Base-by-base conservation (phyloP, 257 asterid species). In the Cynanchum wilfordii region DNA sequence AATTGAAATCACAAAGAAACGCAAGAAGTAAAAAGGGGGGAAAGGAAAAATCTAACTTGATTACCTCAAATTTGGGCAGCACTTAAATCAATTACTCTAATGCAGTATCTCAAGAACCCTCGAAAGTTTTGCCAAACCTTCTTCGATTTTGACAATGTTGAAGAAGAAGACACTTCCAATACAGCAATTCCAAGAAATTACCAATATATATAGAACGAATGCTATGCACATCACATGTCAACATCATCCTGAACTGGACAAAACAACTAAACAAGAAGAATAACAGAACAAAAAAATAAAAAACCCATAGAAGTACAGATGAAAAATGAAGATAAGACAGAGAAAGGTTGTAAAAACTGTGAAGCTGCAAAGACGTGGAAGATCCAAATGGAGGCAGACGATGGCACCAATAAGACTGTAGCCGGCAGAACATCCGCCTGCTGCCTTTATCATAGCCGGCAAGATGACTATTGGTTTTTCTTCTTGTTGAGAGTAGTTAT, bases 341-440 rank as follows among this genome's bases (percentile, higher is more conserved):
- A 22, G 44, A 55, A 56, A 19, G 25, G 44, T 55, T 15, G 73
- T 20, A 69, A 8, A 12, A 24, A 42, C 11, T 33, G 49, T 15
- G 29, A 30, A 69, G 50, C 24, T 20, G n/a, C 4, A 5, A 27
- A 27, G 2, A 24, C 19, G 57, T 38, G 36, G 67, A 74, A 22
- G 33, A 10, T 52, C 72, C 72, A 74, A 4, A 44, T 40, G 67
- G 72, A 64, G 44, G 47, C 22, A 66, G 58, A 33, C 22, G 71
- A 22, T 13, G 11, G 71, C 45, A 30, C 20, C 42, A 62, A 62
- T 33, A 62, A 51, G 13, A 25, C 19, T 5, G 24, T 54, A 7
- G 78, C 78, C 73, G 78, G 72, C 77, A 8, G 57, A 20, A 44
- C 66, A n/a, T 25, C 51, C n/a, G 64, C n/a, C 70, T 59, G 19